Evolutionary conservation across 2,329 filamentous ascomycete genomes (phyloP), one percentile per base, ranked within the genome.

Genomic region (Orbilia javanica): DNA sequence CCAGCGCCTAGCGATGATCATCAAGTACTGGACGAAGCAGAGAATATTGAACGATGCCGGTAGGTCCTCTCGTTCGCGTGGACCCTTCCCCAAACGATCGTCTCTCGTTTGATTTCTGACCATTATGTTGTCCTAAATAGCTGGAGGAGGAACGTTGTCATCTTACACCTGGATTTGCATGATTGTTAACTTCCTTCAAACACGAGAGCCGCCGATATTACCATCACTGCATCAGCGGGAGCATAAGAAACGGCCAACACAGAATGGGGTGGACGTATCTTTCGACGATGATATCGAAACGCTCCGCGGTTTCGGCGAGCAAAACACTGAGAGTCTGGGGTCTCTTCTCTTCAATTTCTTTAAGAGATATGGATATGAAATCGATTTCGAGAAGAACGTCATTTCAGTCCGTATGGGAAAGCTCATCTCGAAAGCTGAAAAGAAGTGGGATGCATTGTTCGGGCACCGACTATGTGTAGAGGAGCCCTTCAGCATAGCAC

Each of bases 81-180:
- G n/a, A n/a, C n/a, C n/a, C n/a, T n/a, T n/a, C n/a, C n/a, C n/a
- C n/a, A 50, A 25, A 7, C 25, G 34, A 48, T 57, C 57, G 36
- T 44, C 31, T 15, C 22, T 15, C 4, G 20, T 5, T 36, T 4
- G 36, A 18, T 34, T 22, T 34, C 60, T 72, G 53, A 72, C 48
- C 36, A 39, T 60, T 52, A 53, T 36, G 10, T 60, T 83, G 68
- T 83, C 79, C 50, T 34, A 46, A 52, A 36, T 83, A 96, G 96
- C 92, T 74, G 93, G 94, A 83, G 94, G 96, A 79, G 94, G 93
- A 72, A 99, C 96, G 5, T 87, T 99, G 77, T 98, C 95, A 84
- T 99, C 96, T 18, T 99, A 99, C 83, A 97, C 96, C 22, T 99
- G 96, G 96, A 98, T 98, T 83, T 99, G 96, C 84, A 90, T 99